Evolutionary conservation across 495 filamentous ascomycete genomes (phyloP), one percentile per base, ranked within the genome.

Genomic region (Lepraria neglecta): DNA sequence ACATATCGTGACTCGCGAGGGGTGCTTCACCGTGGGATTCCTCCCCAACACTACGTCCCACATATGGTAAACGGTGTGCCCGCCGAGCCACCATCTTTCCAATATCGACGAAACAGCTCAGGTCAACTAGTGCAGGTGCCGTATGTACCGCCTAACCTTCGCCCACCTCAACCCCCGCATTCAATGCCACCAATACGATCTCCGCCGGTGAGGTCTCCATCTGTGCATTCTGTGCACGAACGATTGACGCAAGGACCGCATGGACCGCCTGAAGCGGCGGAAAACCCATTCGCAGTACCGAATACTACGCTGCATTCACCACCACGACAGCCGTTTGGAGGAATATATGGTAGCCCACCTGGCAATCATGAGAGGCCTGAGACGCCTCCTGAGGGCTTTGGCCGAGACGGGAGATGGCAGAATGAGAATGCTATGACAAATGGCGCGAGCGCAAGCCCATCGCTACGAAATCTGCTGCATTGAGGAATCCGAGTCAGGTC

Each of bases 391-490:
- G 64, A 67, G 17, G 47, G 40, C 6, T 52, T 62, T 53, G 58
- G 48, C 7, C 61, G 66, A 28, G 64, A 62, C n/a, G 45, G 43
- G 15, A 44, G 64, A 40, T 68, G 68, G 66, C 56, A 40, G 19
- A 62, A 64, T 24, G 59, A 56, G 24, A 78, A 81, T 48, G 72
- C 80, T 35, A 71, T 78, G 50, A 73, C 77, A 14, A 81, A 77
- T 38, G 83, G 82, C 4, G 88, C 88, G 6, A 92, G 88, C 61
- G 86, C 87, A 40, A 90, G 84, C 64, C 87, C 88, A 15, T 90
- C 87, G 30, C 69, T 92, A 61, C 82, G 85, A 64, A 90, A 92
- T 67, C 71, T 92, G 57, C 78, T 91, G 40, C 88, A 84, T 35
- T 90, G 70, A 75, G 12, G 3, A 6, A 6, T 17, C 15, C 33